These are phyloP conservation scores for Exophiala lecanii-corni DNA, from an alignment of 2,329 filamentous ascomycete species.

Conservation along the genomic window DNA sequence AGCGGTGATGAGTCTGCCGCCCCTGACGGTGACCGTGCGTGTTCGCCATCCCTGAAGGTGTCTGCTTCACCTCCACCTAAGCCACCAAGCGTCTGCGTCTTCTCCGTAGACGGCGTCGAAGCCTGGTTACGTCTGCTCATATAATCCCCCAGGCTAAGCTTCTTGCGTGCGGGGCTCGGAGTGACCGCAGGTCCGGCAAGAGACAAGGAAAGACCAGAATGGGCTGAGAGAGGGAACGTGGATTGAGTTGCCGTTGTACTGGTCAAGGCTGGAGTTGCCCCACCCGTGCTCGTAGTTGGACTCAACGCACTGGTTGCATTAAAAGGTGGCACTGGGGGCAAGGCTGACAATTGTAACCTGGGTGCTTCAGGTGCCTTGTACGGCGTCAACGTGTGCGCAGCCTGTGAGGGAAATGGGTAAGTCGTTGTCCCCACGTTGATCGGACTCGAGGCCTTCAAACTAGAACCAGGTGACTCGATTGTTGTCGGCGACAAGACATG, in stretches of 20 bases:
- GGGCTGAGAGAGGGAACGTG: conserved; percentile 29
- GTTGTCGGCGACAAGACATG: conserved; percentile 10
- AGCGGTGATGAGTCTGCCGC: not conserved
- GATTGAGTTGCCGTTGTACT: conserved; percentile 32
- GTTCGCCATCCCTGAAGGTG: conserved; percentile 3
- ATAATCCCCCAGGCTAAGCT: conserved; percentile 48
- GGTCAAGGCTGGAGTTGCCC: conserved; percentile 25
- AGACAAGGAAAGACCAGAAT: conserved; percentile 25
- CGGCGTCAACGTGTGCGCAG: conserved; percentile 22
- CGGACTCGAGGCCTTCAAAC: conserved; percentile 3
- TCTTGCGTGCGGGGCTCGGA: conserved; percentile 48
- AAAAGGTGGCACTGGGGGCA: conserved; percentile 27
- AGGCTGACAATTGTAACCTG: conserved; percentile 36
- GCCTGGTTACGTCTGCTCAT: conserved; percentile 37
- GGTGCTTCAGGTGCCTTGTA: conserved; percentile 26
- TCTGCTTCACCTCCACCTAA: conserved; percentile 6
- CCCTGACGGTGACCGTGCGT: conserved; percentile 9
- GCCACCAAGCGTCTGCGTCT: conserved; percentile 30
- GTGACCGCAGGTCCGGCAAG: conserved; percentile 25
- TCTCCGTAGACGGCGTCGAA: conserved; percentile 38
- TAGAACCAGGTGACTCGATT: conserved; percentile 6
- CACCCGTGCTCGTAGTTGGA: conserved; percentile 31
- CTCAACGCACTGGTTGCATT: conserved; percentile 14
- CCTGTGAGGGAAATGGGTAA: conserved; percentile 27
- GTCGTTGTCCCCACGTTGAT: conserved; percentile 12